A percentile compares a stretch with the other conserved stretches of the same genome.
phyloP scores from a whole-genome alignment of 331 rosid species.

The Stylosanthes scabra region DNA sequence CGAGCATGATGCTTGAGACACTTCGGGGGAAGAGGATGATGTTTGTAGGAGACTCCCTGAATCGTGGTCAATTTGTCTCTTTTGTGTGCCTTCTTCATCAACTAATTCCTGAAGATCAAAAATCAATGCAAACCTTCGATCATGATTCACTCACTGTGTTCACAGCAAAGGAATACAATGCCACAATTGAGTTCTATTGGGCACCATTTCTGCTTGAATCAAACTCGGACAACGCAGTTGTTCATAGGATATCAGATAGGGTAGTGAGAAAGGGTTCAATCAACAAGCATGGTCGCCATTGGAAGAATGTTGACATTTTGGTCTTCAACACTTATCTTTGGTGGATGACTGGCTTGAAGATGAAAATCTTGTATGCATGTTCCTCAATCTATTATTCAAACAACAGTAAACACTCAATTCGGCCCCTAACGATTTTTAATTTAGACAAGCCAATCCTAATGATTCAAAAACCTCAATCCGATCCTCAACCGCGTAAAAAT shows the following conservation, averaged over 20 bases:
- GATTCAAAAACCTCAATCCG: too few species aligned
- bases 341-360: slow-evolving; percentile 95
- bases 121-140: slow-evolving; percentile 89
- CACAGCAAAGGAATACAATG: slow-evolving; percentile 85
- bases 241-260: slow-evolving; percentile 84
- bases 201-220: slow-evolving; percentile 97
- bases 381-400: not conserved
- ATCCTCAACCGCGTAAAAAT: too few species aligned
- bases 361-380: slow-evolving; percentile 73
- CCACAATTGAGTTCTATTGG: slow-evolving; percentile 98
- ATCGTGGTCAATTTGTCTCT: slow-evolving; percentile 90
- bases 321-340: slow-evolving; percentile 94
- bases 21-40: slow-evolving; percentile 95
- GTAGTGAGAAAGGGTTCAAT: slow-evolving; percentile 88
- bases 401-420: too few species aligned
- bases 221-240: slow-evolving; percentile 76
- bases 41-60: slow-evolving; percentile 94
- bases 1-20: slow-evolving; percentile 81
- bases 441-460: too few species aligned
- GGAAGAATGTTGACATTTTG: slow-evolving; percentile 89
- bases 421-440: too few species aligned
- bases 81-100: slow-evolving; percentile 84
- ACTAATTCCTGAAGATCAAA: slow-evolving; percentile 68
- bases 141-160: slow-evolving; percentile 77
- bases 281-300: slow-evolving; percentile 78